Conservation (phyloP, 2,329 filamentous ascomycete genomes). For the Apiospora hydei region DNA sequence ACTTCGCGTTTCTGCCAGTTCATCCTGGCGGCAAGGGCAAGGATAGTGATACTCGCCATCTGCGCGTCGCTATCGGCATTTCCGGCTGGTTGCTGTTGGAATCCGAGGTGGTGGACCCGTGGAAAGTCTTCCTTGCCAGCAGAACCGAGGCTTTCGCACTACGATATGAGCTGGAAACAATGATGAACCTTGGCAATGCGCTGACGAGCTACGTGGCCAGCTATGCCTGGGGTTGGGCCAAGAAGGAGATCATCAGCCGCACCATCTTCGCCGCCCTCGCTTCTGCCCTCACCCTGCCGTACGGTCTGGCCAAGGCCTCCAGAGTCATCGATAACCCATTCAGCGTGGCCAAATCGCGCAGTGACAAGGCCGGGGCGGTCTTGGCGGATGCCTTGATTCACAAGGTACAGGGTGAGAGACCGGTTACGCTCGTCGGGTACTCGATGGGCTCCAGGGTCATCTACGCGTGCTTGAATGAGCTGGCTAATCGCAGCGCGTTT, state of each 20-base stretch:
- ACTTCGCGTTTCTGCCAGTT: constrained; percentile 75
- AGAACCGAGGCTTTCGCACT: constrained; percentile 83
- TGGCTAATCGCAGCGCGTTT: constrained; percentile 81
- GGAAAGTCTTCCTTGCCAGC: constrained; percentile 73
- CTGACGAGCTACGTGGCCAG: constrained; percentile 81
- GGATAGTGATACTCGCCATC: constrained; percentile 62
- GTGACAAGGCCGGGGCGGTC: constrained; percentile 75
- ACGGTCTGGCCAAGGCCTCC: constrained; percentile 70
- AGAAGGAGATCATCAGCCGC: constrained; percentile 56
- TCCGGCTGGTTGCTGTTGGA: constrained; percentile 82
- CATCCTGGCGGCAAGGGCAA: constrained; percentile 42
- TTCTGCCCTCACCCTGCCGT: constrained; percentile 65
- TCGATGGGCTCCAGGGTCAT: constrained; percentile 84
- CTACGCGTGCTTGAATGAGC: constrained; percentile 77
- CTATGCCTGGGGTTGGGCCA: constrained; percentile 80
- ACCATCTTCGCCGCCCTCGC: constrained; percentile 64
- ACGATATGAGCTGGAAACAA: constrained; percentile 80
- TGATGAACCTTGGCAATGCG: constrained; percentile 80
- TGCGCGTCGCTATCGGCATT: constrained; percentile 83
- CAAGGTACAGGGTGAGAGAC: constrained; percentile 81
- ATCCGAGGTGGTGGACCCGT: constrained; percentile 76
- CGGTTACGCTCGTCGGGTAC: constrained; percentile 82
- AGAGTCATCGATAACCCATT: constrained; percentile 84
- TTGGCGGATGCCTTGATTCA: constrained; percentile 85
- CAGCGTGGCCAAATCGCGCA: constrained; percentile 76